Evolutionary conservation across 2,329 filamentous ascomycete species (phyloP), one percentile per base, ranked within the genome.

Genomic region (Xylaria digitata): DNA sequence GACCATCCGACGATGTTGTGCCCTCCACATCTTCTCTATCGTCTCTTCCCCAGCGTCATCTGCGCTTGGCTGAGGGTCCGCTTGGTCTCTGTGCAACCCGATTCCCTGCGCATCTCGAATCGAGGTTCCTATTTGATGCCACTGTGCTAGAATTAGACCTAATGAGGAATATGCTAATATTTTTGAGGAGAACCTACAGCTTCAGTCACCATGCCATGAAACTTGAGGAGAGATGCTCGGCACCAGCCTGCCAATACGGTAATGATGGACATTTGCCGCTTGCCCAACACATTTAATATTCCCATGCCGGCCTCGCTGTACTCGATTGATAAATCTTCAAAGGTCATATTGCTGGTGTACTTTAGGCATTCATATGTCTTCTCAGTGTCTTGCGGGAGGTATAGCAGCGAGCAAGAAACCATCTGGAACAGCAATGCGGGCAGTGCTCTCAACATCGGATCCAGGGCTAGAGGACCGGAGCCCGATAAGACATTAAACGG

Each of bases 101-200:
- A 90, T 83, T 70, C 89, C 87, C 73, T 90, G 87, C 0, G 86
- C 88, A 73, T 90, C 87, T 46, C 86, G 80, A 62, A 90, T 88
- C 0, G 85, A 84, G 23, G 82, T 81, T 0, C 85, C 85, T 34
- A 90, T 80, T 1, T 82, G 81, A 72, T 88, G 85, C 85, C 85
- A 87, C 83, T 86, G 57, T 26, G 5, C 45, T 17, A 7, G 30
- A 42, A 67, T 74, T 61, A 75, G 67, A 40, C 34, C 42, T 32
- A 43, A 30, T 26, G 23, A 23, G 32, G 13, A 4, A 8, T 46
- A 58, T 9, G 2, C 6, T 26, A n/a, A 3, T 2, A 2, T 2
- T 7, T 32, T 6, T n/a, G 15, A 50, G 23, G 15, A 50, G 23
- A 40, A 79, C 81, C 75, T 71, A 85, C 84, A 65, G 85, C 81